Conservation (phyloP, 345 rosid genomes). For the Moringa oleifera region DNA sequence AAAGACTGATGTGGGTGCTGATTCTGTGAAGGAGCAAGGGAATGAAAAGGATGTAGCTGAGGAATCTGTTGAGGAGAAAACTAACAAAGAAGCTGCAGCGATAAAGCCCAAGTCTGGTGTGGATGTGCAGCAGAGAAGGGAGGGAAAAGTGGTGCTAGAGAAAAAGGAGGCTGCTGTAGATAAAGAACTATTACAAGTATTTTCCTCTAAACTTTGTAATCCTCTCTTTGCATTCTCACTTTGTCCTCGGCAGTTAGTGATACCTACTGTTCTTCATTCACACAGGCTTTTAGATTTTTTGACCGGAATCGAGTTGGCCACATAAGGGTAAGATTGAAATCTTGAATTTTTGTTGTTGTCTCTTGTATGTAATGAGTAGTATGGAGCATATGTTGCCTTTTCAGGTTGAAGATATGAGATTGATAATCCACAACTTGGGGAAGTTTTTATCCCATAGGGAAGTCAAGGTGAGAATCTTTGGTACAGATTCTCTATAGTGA, state of each 20-base stretch:
- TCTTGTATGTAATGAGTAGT: neutral
- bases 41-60: constrained; percentile 28
- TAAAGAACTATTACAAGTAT: constrained; percentile 82
- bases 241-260: neutral
- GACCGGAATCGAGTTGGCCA: constrained; percentile 85
- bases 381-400: neutral
- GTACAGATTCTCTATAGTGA: neutral
- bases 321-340: constrained; percentile 50
- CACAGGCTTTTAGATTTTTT: constrained; percentile 92
- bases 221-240: neutral
- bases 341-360: neutral
- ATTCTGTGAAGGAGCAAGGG: constrained; percentile 19
- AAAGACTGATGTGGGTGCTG: constrained; percentile 32
- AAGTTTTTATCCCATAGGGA: constrained; percentile 74
- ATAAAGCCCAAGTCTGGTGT: constrained; percentile 31
- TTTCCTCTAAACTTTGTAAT: neutral
- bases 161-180: constrained; percentile 45
- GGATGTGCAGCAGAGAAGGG: constrained; percentile 24
- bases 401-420: constrained; percentile 95
- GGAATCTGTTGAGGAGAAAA: constrained; percentile 28
- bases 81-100: constrained; percentile 25
- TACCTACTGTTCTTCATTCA: neutral
- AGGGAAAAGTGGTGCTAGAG: constrained; percentile 25
- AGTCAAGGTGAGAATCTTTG: constrained; percentile 55
- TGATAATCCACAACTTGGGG: constrained; percentile 85